A percentile compares a stretch with the other conserved stretches of the same genome.
These are phyloP conservation scores for Mycoemilia scoparia DNA, from an alignment of 192 early-diverging fungal genomes.

Conservation along the genomic window DNA sequence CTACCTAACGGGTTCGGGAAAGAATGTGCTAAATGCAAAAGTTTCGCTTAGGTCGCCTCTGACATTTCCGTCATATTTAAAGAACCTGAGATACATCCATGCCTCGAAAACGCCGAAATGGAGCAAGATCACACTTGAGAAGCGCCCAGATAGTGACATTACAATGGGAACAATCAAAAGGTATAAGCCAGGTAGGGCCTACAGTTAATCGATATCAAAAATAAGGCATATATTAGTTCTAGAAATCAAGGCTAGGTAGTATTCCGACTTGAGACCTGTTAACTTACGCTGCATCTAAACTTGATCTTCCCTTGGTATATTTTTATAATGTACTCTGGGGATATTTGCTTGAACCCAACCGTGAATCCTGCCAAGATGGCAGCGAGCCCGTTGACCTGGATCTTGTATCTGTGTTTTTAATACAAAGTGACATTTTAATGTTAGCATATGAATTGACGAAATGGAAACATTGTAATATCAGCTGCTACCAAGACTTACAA, in stretches of 20 bases:
- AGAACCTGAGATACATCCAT: conserved; percentile 79
- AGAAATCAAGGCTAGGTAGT: neutral
- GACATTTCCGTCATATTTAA: conserved; percentile 56
- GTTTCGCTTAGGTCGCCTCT: conserved; percentile 77
- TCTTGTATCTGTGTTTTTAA: conserved; percentile 33
- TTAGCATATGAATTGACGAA: neutral
- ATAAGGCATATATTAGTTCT: neutral
- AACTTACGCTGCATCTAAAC: conserved; percentile 54
- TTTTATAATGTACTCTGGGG: conserved; percentile 69
- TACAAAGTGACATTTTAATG: neutral
- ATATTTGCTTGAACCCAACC: conserved; percentile 74
- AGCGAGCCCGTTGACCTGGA: conserved; percentile 44
- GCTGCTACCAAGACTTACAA: conserved; percentile 5
- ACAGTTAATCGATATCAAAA: conserved; percentile 5
- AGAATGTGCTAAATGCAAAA: conserved; percentile 80
- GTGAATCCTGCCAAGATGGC: conserved; percentile 54
- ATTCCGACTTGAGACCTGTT: neutral
- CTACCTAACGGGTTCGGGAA: conserved; percentile 66
- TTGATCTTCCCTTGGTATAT: conserved; percentile 41
- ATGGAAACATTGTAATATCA: neutral
- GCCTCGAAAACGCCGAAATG: conserved; percentile 51
- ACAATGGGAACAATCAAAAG: conserved; percentile 20
- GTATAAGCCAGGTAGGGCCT: conserved; percentile 18
- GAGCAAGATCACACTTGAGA: conserved; percentile 41
- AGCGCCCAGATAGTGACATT: conserved; percentile 8